Base-by-base conservation (phyloP, 2,329 filamentous ascomycete genomes). In the Sporothrix pallida region DNA sequence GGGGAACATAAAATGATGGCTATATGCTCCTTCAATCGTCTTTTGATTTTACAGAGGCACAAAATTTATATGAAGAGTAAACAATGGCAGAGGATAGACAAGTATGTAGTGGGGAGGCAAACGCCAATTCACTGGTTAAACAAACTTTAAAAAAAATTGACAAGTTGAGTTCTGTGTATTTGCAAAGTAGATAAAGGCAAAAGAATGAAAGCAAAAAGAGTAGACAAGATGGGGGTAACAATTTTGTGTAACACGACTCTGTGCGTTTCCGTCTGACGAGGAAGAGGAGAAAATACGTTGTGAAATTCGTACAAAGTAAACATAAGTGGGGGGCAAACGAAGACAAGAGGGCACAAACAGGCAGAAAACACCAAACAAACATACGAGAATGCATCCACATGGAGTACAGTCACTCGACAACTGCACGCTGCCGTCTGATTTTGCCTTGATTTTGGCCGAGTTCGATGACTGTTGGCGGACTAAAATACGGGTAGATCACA, bases 231-330 rank as follows among this genome's bases (percentile, higher is more conserved):
- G n/a, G 42, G 20, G 62, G 42, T 4, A 67, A 9, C 20, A 46
- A 5, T 20, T 13, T 9, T 48, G 62, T 67, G 62, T 17, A 67
- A 48, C 62, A 20, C 42, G 62, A 37, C 20, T 67, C 42, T 67
- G 62, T 67, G 42, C 42, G 10, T 67, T 48, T 67, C 62, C 62
- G 62, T 67, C 42, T 17, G 62, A 48, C 62, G 62, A 67, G 62
- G 62, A 44, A 48, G 42, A 67, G 15, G 3, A 26, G 62, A 42
- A 42, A n/a, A 44, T 20, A n/a, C 7, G 31, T 63, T 9, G 15
- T 12, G 12, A 42, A 65, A 44, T 13, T 26, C 13, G 20, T 10
- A 13, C 31, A 37, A 37, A 37, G 31, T 37, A 56, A 56, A 10
- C 23, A 9, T 44, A 15, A 7, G n/a, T 44, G n/a, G n/a, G 62